phyloP scores from a whole-genome alignment of 352 stramenopile species.

The Globisporangium takayamanum region DNA sequence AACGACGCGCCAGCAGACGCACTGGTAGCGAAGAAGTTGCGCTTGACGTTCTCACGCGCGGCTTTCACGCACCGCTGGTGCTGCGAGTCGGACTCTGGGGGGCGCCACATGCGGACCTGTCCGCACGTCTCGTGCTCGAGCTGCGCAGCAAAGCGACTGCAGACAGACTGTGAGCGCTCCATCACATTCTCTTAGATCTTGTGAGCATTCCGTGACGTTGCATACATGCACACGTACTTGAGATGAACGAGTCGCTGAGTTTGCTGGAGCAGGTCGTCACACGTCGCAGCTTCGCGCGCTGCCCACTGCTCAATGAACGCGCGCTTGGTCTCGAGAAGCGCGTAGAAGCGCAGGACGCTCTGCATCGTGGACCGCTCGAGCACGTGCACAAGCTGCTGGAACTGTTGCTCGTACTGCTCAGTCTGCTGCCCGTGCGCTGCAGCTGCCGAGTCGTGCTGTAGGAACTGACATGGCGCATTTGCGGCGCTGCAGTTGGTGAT shows the following conservation, averaged over 20 bases:
- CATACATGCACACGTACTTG: slow-evolving; percentile 20
- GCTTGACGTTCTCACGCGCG: slow-evolving; percentile 66
- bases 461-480: background rate
- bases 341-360: slow-evolving; percentile 34
- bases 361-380: slow-evolving; percentile 27
- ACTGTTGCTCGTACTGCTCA: slow-evolving; percentile 18
- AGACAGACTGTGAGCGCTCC: background rate
- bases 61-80: slow-evolving; percentile 53
- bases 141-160: slow-evolving; percentile 53
- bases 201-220: background rate
- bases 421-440: background rate
- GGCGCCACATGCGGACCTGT: slow-evolving; percentile 42
- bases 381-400: slow-evolving; percentile 20
- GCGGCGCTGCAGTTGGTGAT: background rate
- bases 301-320: slow-evolving; percentile 31
- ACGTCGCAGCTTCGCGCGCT: slow-evolving; percentile 19
- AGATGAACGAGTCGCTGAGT: slow-evolving; percentile 41
- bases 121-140: slow-evolving; percentile 55
- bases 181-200: background rate
- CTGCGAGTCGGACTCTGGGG: slow-evolving; percentile 42
- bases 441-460: background rate
- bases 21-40: slow-evolving; percentile 26
- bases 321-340: slow-evolving; percentile 42
- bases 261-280: slow-evolving; percentile 20
- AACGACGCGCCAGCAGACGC: background rate